Evolutionary conservation across 2,329 filamentous ascomycete species (phyloP).

Genomic region (Aspergillus candidus): DNA sequence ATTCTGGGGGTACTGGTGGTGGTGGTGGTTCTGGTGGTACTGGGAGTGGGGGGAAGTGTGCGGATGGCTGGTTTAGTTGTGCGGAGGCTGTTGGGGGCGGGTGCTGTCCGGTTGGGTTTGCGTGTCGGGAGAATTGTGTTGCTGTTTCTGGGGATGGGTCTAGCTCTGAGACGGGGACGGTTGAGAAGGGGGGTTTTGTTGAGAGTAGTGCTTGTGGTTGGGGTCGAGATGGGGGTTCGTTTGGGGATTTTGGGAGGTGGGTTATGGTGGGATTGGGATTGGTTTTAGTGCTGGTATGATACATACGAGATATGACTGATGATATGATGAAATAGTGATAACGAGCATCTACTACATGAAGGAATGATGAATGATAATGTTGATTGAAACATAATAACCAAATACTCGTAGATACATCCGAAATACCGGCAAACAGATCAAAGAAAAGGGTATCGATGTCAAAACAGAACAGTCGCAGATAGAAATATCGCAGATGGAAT

Average conservation of each 20-base stretch:
- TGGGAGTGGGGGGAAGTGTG: conserved; percentile 51
- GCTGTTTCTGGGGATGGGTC: conserved; percentile 57
- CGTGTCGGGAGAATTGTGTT: conserved; percentile 69
- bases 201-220: no score
- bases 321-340: neutral
- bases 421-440: neutral
- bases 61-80: conserved; percentile 72
- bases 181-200: conserved; percentile 33
- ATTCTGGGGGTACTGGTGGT: conserved; percentile 31
- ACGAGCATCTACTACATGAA: neutral
- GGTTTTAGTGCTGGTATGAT: conserved; percentile 1
- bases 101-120: conserved; percentile 75
- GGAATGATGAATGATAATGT: neutral
- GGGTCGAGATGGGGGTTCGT: conserved; percentile 11
- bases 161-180: conserved; percentile 50
- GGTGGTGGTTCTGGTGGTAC: conserved; percentile 21
- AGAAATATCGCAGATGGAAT: no score
- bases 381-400: no score
- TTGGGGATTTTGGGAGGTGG: conserved; percentile 1
- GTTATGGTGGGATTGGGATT: conserved; percentile 5
- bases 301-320: conserved; percentile 2
- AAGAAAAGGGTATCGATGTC: conserved; percentile 28
- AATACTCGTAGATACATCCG: neutral
- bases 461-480: conserved; percentile 7
- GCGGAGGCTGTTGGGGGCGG: conserved; percentile 62